These are phyloP conservation scores for Paecilomyces sp. DNA, from an alignment of 2,329 filamentous ascomycete species.

Conservation along the genomic window DNA sequence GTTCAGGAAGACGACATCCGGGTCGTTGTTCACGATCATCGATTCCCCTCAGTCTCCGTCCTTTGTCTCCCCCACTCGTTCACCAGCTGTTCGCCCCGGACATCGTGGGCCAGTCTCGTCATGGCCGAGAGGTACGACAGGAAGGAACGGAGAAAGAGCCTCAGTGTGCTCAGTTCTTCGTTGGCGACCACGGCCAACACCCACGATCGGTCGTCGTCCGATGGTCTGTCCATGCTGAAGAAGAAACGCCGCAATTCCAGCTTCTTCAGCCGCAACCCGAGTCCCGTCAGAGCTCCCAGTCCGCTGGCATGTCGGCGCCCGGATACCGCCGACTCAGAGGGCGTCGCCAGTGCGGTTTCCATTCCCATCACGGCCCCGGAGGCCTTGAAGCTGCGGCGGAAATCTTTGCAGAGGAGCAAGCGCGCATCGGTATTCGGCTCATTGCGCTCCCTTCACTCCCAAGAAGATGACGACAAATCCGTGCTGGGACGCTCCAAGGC, in stretches of 20 bases:
- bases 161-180: slow-evolving; percentile 21
- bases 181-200: slow-evolving; percentile 11
- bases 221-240: slow-evolving; percentile 24
- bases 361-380: slow-evolving; percentile 17
- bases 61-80: neutral
- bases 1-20: slow-evolving; percentile 15
- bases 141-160: slow-evolving; percentile 24
- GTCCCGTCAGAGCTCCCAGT: slow-evolving; percentile 12
- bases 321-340: slow-evolving; percentile 21
- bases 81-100: neutral
- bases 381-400: slow-evolving; percentile 28
- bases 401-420: slow-evolving; percentile 36
- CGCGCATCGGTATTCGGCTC: slow-evolving; percentile 55
- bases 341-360: slow-evolving; percentile 14
- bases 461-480: slow-evolving; percentile 47
- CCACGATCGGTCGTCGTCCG: slow-evolving; percentile 31
- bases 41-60: neutral
- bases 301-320: slow-evolving; percentile 16
- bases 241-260: slow-evolving; percentile 33
- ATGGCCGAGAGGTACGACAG: slow-evolving; percentile 14
- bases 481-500: slow-evolving; percentile 45
- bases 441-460: slow-evolving; percentile 45
- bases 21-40: slow-evolving; percentile 13
- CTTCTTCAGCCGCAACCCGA: slow-evolving; percentile 27
- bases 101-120: slow-evolving; percentile 2